These are phyloP conservation scores for Xylaria arbuscula DNA, from an alignment of 2,329 filamentous ascomycete species.

Conservation along the genomic window DNA sequence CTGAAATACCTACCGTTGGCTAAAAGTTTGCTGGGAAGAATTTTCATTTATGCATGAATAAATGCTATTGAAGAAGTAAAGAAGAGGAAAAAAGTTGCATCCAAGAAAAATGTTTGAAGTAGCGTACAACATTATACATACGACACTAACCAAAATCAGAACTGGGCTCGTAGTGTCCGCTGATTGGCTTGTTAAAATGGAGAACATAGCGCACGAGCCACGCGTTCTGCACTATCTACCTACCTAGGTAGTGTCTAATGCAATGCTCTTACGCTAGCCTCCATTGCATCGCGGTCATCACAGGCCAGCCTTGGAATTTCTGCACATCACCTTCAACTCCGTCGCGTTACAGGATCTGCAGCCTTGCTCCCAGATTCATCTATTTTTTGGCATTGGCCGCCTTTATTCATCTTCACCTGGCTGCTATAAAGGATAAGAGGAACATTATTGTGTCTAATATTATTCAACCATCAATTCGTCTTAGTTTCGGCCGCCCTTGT, in stretches of 20 bases:
- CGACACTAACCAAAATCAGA: neutral
- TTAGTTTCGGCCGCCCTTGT: neutral
- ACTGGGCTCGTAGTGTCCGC: neutral
- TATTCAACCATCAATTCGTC: neutral
- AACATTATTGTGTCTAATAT: slow-evolving; percentile 1
- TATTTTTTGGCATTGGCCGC: slow-evolving; percentile 11
- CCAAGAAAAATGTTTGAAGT: neutral
- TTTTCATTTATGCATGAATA: neutral
- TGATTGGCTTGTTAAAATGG: neutral
- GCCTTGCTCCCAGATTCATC: slow-evolving; percentile 19
- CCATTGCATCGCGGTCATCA: slow-evolving; percentile 10
- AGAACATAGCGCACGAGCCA: slow-evolving; percentile 27
- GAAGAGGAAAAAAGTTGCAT: neutral
- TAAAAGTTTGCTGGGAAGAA: too few relatives aligned
- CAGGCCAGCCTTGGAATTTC: slow-evolving; percentile 36
- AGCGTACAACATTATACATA: neutral
- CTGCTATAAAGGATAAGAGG: neutral
- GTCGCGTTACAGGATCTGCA: slow-evolving; percentile 28
- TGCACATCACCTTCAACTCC: slow-evolving; percentile 23
- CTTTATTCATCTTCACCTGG: slow-evolving; percentile 1
- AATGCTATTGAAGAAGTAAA: neutral
- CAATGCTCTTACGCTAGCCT: slow-evolving; percentile 27
- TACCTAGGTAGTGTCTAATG: too few relatives aligned
- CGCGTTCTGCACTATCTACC: slow-evolving; percentile 24
- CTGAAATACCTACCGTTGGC: too few relatives aligned